Percentiles rank a stretch among this genome's conserved stretches.
phyloP scores from a whole-genome alignment of 768 basidiomycete species.

The Leccinellum albellum region DNA sequence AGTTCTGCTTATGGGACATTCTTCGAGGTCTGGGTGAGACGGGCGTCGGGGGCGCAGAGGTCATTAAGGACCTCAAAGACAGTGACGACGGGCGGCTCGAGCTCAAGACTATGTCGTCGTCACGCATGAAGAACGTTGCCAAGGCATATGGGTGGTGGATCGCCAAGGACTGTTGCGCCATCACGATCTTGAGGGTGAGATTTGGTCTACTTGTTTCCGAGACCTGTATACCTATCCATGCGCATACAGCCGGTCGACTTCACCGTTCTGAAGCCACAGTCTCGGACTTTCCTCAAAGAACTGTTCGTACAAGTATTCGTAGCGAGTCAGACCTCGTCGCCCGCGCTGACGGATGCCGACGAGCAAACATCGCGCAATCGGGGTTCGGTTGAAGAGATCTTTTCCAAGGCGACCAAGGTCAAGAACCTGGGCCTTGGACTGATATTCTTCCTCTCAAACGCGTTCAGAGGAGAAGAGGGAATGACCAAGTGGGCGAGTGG shows the following conservation, averaged over 20 bases:
- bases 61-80: slow-evolving; percentile 57
- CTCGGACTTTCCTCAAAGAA: slow-evolving; percentile 70
- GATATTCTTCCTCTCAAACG: slow-evolving; percentile 60
- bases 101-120: slow-evolving; percentile 52
- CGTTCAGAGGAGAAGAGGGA: slow-evolving; percentile 38
- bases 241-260: slow-evolving; percentile 82
- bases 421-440: slow-evolving; percentile 71
- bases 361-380: slow-evolving; percentile 48
- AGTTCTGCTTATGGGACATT: slow-evolving; percentile 94
- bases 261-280: slow-evolving; percentile 59
- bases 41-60: slow-evolving; percentile 72
- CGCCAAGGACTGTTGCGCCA: slow-evolving; percentile 71
- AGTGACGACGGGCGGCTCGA: slow-evolving; percentile 40
- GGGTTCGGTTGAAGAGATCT: slow-evolving; percentile 67
- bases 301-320: slow-evolving; percentile 69
- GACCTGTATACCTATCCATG: background rate
- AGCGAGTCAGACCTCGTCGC: slow-evolving; percentile 70
- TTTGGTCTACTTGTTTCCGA: background rate
- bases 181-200: slow-evolving; percentile 80
- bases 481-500: slow-evolving; percentile 64
- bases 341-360: slow-evolving; percentile 44
- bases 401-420: slow-evolving; percentile 67
- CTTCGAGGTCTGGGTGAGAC: slow-evolving; percentile 85
- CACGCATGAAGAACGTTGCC: slow-evolving; percentile 69
- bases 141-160: slow-evolving; percentile 96